A percentile compares a stretch with the other conserved stretches of the same genome.
These are phyloP conservation scores for Oryza nivara DNA, from an alignment of 176 grass and related monocot genomes.

Conservation along the genomic window DNA sequence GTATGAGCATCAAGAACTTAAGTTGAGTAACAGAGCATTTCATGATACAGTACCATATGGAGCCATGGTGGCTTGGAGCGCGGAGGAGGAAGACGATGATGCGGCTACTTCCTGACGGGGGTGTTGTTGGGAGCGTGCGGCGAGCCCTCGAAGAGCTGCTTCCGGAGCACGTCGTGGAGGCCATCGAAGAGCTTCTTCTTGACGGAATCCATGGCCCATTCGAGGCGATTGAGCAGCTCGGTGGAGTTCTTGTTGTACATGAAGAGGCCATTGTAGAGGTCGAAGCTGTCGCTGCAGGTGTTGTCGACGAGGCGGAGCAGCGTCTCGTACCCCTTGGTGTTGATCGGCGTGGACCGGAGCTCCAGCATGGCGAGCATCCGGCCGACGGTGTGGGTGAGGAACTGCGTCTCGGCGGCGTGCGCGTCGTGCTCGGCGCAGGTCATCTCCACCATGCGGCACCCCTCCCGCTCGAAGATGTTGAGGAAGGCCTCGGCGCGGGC, in stretches of 20 bases:
- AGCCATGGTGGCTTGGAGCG: neutral
- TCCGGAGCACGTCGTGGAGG: conserved; percentile 69
- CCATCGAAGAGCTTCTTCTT: conserved; percentile 72
- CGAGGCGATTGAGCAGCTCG: conserved; percentile 71
- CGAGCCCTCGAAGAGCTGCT: conserved; percentile 61
- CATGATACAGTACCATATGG: neutral
- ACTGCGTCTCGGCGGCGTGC: conserved; percentile 71
- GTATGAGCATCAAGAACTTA: conserved; percentile 1
- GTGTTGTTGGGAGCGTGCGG: conserved; percentile 26
- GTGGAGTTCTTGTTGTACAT: conserved; percentile 92
- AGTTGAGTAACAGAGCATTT: neutral
- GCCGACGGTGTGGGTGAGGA: conserved; percentile 83
- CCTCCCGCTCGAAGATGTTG: conserved; percentile 57
- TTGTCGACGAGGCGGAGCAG: conserved; percentile 79
- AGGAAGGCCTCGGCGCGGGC: conserved; percentile 59
- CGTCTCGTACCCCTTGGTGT: conserved; percentile 66
- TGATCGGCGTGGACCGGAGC: conserved; percentile 52
- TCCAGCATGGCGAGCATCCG: conserved; percentile 52
- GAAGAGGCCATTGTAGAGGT: conserved; percentile 89
- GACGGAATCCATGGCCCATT: conserved; percentile 49
- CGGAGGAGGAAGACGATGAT: neutral
- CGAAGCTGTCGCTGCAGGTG: conserved; percentile 92
- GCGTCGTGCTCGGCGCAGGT: conserved; percentile 66
- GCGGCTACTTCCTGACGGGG: conserved; percentile 42
- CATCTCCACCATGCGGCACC: conserved; percentile 88